phyloP scores from a whole-genome alignment of 352 stramenopile species.

The Phytophthora fragariaefolia region DNA sequence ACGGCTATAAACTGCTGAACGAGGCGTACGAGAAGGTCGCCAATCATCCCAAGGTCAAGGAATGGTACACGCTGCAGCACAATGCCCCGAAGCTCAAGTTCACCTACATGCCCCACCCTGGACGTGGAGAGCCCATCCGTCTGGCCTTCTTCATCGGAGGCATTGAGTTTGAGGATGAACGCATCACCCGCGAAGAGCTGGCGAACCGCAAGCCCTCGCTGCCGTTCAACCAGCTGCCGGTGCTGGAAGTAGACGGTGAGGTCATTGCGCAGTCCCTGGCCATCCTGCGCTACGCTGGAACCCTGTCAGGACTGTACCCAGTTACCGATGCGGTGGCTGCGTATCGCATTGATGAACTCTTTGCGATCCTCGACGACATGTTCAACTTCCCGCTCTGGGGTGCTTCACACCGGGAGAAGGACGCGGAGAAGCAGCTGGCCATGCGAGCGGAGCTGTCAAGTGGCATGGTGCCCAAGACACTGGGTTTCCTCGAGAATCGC shows the following conservation, averaged over 20 bases:
- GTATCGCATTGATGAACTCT: slow-evolving; percentile 55
- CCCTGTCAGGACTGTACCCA: slow-evolving; percentile 57
- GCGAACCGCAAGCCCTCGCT: slow-evolving; percentile 44
- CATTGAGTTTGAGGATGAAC: slow-evolving; percentile 63
- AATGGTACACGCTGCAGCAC: slow-evolving; percentile 46
- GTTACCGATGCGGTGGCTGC: slow-evolving; percentile 41
- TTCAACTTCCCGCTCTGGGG: slow-evolving; percentile 38
- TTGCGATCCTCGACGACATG: slow-evolving; percentile 50
- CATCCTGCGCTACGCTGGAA: slow-evolving; percentile 73
- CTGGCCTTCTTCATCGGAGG: slow-evolving; percentile 57
- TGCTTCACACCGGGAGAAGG: slow-evolving; percentile 33
- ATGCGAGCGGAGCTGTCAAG: slow-evolving; percentile 47
- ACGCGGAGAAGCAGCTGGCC: slow-evolving; percentile 44
- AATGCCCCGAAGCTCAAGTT: slow-evolving; percentile 48
- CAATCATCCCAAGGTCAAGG: slow-evolving; percentile 43
- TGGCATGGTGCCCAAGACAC: slow-evolving; percentile 43
- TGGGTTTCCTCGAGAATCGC: slow-evolving; percentile 54
- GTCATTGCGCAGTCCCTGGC: slow-evolving; percentile 59
- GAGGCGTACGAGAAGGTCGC: slow-evolving; percentile 37
- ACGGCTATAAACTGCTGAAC: slow-evolving; percentile 43
- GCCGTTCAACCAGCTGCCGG: slow-evolving; percentile 55
- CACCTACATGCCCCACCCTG: slow-evolving; percentile 59
- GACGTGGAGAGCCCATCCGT: slow-evolving; percentile 55
- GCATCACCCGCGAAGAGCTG: slow-evolving; percentile 49
- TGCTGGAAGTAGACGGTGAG: slow-evolving; percentile 55